Base-by-base conservation (phyloP, 208 protist species). In the Leishmania tropica region DNA sequence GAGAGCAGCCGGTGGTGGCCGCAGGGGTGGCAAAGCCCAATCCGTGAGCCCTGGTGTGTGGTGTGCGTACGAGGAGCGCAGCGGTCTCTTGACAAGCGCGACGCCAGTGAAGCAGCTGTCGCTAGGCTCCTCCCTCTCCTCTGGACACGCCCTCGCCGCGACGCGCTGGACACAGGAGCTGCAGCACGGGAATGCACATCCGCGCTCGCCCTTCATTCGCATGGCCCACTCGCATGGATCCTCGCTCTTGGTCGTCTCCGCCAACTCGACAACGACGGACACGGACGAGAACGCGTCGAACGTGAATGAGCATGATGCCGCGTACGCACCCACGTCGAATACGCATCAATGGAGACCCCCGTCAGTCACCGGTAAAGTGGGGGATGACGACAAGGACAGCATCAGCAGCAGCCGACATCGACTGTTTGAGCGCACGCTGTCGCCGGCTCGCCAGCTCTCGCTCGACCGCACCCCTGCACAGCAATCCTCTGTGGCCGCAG, bases 1-100 rank as follows among this genome's bases (percentile, higher is more conserved):
- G 35, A 53, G 58, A 24, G 54, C 28, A 6, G 74, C 47, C 40
- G 37, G 74, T 65, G 31, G 37, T 45, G 54, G 37, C 51, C 13
- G 54, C 37, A n/a, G 37, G 19, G 40, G 53, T 13, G 15, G 67
- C 31, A 28, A 54, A 3, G 58, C 42, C 21, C 76, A 73, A 19
- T 35, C 24, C 4, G 81, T 85, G 71, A 51, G 60, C 31, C 71
- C 76, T 21, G 60, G 76, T 24, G 77, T 85, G 40, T 85, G 81
- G 81, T 48, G 65, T 37, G 81, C 72, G 21, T 85, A 85, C 72
- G 81, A 85, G 13, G 81, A 75, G 72, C 81, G 81, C 31, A 81
- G 77, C 37, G 37, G 31, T 35, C 70, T 79, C 37, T 76, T n/a
- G 73, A 28, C 48, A 24, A 28, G 19, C 11, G 53, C 47, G 53